Evolutionary conservation across 257 asterid genomes (phyloP).

Genomic region (Schizonepeta tenuifolia): DNA sequence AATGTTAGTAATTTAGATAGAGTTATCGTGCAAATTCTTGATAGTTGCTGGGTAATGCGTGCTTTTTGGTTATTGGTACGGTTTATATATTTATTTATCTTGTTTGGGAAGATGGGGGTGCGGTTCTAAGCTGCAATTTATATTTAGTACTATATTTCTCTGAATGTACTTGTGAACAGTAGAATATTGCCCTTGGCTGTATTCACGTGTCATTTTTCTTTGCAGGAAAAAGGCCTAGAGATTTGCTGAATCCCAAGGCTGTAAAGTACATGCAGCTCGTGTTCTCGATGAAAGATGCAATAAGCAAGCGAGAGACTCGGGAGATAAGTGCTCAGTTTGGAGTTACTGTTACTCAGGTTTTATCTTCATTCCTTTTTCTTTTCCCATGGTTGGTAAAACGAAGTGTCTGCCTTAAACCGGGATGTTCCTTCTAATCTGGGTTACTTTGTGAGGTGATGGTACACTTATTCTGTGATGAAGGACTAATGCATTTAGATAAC

Average conservation of each 20-base stretch:
- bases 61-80: not conserved
- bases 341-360: constrained; percentile 92
- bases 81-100: not conserved
- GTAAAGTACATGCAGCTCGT: constrained; percentile 85
- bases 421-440: constrained; percentile 15
- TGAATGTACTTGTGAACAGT: not conserved
- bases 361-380: constrained; percentile 5
- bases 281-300: constrained; percentile 83
- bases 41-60: not conserved
- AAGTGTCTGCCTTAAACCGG: not conserved
- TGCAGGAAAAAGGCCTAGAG: constrained; percentile 96
- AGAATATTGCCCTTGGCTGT: constrained; percentile 10
- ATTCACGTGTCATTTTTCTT: constrained; percentile 23
- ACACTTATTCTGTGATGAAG: not conserved
- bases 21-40: not conserved
- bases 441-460: constrained; percentile 14
- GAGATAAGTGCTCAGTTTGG: constrained; percentile 96
- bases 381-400: not conserved
- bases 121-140: not conserved
- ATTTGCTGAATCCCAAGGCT: constrained; percentile 93
- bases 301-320: constrained; percentile 86
- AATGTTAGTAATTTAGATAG: not conserved
- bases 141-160: not conserved
- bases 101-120: not conserved
- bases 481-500: constrained; percentile 6